Evolutionary conservation across 1,284 basidiomycete genomes (phyloP), one percentile per base, ranked within the genome.

Genomic region (Marasmius oreades): DNA sequence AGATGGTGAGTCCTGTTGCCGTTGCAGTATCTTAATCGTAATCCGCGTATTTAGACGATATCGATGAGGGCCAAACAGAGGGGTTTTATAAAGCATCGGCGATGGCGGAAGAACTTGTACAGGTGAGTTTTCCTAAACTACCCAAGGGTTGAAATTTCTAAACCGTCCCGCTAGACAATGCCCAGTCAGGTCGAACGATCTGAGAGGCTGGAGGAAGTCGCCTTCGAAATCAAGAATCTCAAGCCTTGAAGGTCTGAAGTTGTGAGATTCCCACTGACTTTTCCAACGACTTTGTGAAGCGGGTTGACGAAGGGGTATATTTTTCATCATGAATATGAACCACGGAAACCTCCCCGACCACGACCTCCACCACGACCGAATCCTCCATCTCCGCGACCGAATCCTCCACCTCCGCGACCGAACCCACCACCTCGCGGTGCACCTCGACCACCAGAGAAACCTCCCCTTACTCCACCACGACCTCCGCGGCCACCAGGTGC

Each of bases 21-120:
- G 4, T 43, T 14, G 16, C 34, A 42, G 4, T 23, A 22, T 50
- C 24, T 3, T 8, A n/a, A 16, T 18, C 12, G 3, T 44, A 34
- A 39, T 28, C 4, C 26, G 22, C 14, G 14, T 18, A 8, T 16
- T 24, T 20, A 55, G 23, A 55, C 33, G 34, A 23, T 2, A 16
- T 50, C 14, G 28, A 50, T 50, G 47, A 50, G n/a, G 26, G 18
- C 14, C 47, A 31, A 50, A 50, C 47, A 8, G 47, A 50, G 18
- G 47, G 47, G 14, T 50, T 50, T n/a, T 50, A 31, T 31, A 50
- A 71, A 55, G 70, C 73, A 20, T 66, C 72, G 18, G 70, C 74
- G 8, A 55, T 82, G 31, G 70, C 73, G 2, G 73, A 81, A 37
- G 78, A 81, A 59, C 68, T 86, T 14, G 71, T 73, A 46, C 83